Evolutionary conservation across 441 rosid genomes (phyloP).

Genomic region (Arabidopsis lyrata): DNA sequence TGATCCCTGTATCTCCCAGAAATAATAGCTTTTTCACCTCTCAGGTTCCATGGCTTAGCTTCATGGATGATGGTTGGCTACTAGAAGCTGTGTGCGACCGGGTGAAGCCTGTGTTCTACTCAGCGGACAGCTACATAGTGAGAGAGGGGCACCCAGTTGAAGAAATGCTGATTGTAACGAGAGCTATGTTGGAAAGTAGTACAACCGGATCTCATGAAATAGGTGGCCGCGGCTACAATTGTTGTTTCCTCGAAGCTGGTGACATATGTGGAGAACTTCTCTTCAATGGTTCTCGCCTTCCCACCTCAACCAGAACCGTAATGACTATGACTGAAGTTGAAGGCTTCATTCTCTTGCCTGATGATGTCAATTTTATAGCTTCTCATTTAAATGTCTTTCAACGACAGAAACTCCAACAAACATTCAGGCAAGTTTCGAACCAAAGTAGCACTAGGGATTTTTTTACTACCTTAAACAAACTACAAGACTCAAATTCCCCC

Average conservation of each 20-base stretch:
- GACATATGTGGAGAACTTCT: constrained; percentile 59
- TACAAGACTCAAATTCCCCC: neutral
- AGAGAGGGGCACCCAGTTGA: constrained; percentile 55
- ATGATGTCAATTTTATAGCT: constrained; percentile 57
- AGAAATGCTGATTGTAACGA: constrained; percentile 55
- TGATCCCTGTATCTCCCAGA: too few relatives aligned
- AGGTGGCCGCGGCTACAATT: constrained; percentile 40
- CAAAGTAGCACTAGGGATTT: neutral
- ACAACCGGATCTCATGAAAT: constrained; percentile 45
- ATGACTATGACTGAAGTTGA: constrained; percentile 53
- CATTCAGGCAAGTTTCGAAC: neutral
- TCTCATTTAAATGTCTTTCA: constrained; percentile 49
- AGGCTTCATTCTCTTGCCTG: constrained; percentile 52
- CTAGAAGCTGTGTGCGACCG: constrained; percentile 56
- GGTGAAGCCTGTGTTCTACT: constrained; percentile 53
- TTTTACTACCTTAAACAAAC: neutral
- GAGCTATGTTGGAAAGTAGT: constrained; percentile 39
- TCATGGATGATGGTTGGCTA: constrained; percentile 52
- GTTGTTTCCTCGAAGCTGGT: constrained; percentile 42
- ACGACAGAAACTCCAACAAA: neutral
- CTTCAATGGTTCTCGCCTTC: constrained; percentile 51
- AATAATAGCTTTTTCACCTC: neutral
- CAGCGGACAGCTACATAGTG: constrained; percentile 46
- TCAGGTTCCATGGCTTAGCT: constrained; percentile 45
- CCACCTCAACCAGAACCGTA: constrained; percentile 48